Percentiles rank a stretch among this genome's conserved stretches.
These are phyloP conservation scores for Rhizoclosmatium sp. DNA, from an alignment of 192 early-diverging fungal genomes.

Conservation along the genomic window DNA sequence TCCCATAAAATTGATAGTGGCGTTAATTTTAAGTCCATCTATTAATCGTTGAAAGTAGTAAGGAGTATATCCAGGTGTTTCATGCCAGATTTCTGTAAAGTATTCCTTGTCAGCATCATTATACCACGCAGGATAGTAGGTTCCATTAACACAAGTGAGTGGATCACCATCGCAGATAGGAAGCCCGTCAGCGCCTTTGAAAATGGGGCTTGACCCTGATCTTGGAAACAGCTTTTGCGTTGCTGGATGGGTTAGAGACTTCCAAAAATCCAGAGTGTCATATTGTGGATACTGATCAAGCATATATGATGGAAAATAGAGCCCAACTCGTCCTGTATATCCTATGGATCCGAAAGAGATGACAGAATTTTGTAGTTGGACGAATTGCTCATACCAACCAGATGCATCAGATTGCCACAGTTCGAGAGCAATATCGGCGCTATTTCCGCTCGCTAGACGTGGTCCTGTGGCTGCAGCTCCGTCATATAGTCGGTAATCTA, in stretches of 20 bases:
- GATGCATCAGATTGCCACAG: slow-evolving; percentile 18
- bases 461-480: neutral
- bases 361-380: slow-evolving; percentile 1
- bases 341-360: slow-evolving; percentile 12
- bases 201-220: neutral
- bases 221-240: slow-evolving; percentile 14
- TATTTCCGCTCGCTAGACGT: neutral
- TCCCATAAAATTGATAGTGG: slow-evolving; percentile 4
- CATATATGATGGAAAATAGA: slow-evolving; percentile 31
- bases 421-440: slow-evolving; percentile 8
- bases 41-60: slow-evolving; percentile 7
- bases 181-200: neutral
- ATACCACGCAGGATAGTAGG: neutral
- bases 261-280: slow-evolving; percentile 35
- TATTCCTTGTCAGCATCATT: neutral
- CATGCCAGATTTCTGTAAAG: neutral
- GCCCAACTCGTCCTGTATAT: slow-evolving; percentile 27
- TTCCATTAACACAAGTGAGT: slow-evolving; percentile 8
- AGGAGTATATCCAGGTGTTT: neutral
- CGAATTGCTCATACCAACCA: slow-evolving; percentile 1
- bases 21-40: slow-evolving; percentile 2
- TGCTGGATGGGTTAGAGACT: slow-evolving; percentile 16
- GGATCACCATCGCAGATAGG: slow-evolving; percentile 13
- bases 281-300: slow-evolving; percentile 22
- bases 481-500: slow-evolving; percentile 10